phyloP scores from a whole-genome alignment of 1,284 basidiomycete genomes.

The Mycena sp. region DNA sequence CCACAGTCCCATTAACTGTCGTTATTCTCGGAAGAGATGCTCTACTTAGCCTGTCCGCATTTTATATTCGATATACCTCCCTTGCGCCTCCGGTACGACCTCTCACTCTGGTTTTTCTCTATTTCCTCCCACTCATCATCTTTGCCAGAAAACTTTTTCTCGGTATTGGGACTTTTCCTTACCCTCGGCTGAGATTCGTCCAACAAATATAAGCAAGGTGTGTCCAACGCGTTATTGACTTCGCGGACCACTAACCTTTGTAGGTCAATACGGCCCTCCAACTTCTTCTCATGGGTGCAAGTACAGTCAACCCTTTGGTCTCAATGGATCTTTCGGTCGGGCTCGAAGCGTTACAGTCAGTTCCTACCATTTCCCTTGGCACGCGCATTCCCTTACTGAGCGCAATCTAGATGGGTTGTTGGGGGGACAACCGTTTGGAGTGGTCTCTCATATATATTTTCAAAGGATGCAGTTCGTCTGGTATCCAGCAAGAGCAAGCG shows the following conservation, averaged over 20 bases:
- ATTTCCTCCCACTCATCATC: constrained; percentile 8
- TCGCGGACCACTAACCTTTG: constrained; percentile 1
- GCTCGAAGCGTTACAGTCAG: constrained; percentile 61
- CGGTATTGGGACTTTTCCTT: constrained; percentile 97
- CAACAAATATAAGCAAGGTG: constrained; percentile 92
- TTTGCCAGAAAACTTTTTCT: constrained; percentile 82
- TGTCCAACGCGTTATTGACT: constrained; percentile 21
- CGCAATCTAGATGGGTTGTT: constrained; percentile 74
- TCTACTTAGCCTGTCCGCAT: constrained; percentile 88
- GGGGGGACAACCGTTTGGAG: constrained; percentile 93
- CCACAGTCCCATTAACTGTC: constrained; percentile 81
- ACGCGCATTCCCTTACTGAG: constrained; percentile 1
- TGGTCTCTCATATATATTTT: constrained; percentile 89
- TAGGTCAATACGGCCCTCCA: constrained; percentile 95
- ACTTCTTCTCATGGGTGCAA: constrained; percentile 88
- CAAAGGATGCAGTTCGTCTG: constrained; percentile 73
- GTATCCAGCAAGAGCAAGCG: constrained; percentile 48
- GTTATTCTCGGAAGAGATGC: constrained; percentile 94
- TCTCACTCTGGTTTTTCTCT: constrained; percentile 5
- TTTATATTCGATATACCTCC: constrained; percentile 93
- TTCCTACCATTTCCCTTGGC: neutral
- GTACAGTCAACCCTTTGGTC: constrained; percentile 86
- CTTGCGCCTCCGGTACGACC: constrained; percentile 83
- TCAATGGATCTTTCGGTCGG: constrained; percentile 66
- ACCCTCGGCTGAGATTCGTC: constrained; percentile 92